Conservation (phyloP, 306 rosid species). For the Gastrolobium villosum region DNA sequence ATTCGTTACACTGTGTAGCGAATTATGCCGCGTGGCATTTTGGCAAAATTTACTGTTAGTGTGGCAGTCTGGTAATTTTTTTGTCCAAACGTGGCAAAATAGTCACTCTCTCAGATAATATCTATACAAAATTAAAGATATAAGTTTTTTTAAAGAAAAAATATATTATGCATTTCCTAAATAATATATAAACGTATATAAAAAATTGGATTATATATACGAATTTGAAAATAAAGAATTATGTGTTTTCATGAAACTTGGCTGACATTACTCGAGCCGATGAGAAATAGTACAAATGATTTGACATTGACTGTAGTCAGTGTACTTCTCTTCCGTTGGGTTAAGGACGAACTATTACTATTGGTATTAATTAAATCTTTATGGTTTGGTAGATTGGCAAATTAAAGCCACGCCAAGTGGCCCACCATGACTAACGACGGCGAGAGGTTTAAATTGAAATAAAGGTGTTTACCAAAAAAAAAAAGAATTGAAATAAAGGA, state of each 20-base stretch:
- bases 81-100: too few relatives aligned
- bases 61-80: too few relatives aligned
- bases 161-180: not conserved
- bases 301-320: constrained; percentile 28
- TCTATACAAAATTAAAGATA: not conserved
- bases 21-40: too few relatives aligned
- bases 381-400: constrained; percentile 38
- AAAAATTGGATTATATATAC: not conserved
- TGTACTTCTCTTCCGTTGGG: not conserved
- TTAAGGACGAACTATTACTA: constrained; percentile 8
- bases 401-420: constrained; percentile 42
- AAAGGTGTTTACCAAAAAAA: too few relatives aligned
- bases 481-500: too few relatives aligned
- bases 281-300: constrained; percentile 19
- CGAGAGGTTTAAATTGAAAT: not conserved
- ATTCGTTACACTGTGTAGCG: too few relatives aligned
- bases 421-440: constrained; percentile 29
- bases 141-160: not conserved
- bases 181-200: not conserved
- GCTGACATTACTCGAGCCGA: not conserved
- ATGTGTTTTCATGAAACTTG: not conserved
- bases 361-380: constrained; percentile 22
- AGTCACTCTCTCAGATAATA: not conserved
- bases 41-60: too few relatives aligned
- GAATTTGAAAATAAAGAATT: not conserved